A percentile compares a stretch with the other conserved stretches of the same genome.
These are phyloP conservation scores for Seminavis robusta DNA, from an alignment of 108 stramenopile genomes.

Conservation along the genomic window DNA sequence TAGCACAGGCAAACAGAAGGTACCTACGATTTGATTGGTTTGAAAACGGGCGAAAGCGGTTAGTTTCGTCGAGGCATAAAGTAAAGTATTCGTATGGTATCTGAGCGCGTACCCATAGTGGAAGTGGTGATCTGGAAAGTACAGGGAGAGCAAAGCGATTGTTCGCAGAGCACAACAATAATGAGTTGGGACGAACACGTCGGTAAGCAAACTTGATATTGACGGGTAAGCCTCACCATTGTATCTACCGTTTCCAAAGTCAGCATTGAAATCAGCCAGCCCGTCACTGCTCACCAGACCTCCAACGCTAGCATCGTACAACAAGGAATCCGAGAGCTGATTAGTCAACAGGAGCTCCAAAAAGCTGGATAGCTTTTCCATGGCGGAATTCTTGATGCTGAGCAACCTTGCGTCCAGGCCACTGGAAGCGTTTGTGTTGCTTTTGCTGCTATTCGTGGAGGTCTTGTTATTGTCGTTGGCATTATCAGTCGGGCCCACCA, in stretches of 20 bases:
- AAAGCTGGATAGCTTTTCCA: constrained; percentile 11
- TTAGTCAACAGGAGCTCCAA: constrained; percentile 25
- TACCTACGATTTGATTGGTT: constrained; percentile 16
- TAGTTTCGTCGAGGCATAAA: too few species aligned
- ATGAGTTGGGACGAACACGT: too few species aligned
- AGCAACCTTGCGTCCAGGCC: neutral
- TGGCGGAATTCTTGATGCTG: constrained; percentile 4
- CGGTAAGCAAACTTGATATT: neutral
- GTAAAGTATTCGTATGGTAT: too few species aligned
- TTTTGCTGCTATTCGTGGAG: constrained; percentile 1
- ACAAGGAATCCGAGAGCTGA: constrained; percentile 24
- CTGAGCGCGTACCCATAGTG: constrained; percentile 46
- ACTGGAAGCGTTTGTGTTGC: constrained; percentile 1
- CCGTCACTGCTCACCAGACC: constrained; percentile 47
- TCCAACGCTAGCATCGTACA: constrained; percentile 51
- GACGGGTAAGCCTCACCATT: constrained; percentile 14
- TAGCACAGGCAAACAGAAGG: constrained; percentile 72
- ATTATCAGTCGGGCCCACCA: constrained; percentile 6
- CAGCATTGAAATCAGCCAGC: constrained; percentile 12
- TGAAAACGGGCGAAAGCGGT: neutral
- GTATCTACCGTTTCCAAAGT: constrained; percentile 60
- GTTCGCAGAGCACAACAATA: neutral
- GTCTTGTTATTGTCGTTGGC: constrained; percentile 1
- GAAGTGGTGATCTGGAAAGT: constrained; percentile 66
- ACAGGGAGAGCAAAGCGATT: neutral